These are phyloP conservation scores for Agrocybe praecox DNA, from an alignment of 768 basidiomycete genomes.

Conservation along the genomic window DNA sequence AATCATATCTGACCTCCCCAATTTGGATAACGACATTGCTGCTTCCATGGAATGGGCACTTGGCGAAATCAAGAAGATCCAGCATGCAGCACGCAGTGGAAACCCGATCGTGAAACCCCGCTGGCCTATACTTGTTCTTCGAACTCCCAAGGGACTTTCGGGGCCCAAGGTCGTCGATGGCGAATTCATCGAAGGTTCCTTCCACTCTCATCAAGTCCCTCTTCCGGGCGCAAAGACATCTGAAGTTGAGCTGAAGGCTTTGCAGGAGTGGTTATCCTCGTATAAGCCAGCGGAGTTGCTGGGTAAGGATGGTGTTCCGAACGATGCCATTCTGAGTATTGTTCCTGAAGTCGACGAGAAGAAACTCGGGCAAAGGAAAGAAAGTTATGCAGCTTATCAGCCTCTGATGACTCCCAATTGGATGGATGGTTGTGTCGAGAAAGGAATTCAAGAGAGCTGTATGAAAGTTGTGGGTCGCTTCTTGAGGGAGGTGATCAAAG, in stretches of 20 bases:
- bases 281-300: conserved; percentile 76
- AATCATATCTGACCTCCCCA: conserved; percentile 68
- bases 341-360: conserved; percentile 57
- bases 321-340: conserved; percentile 55
- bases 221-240: conserved; percentile 72
- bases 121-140: conserved; percentile 86
- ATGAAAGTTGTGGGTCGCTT: conserved; percentile 73
- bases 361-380: conserved; percentile 71
- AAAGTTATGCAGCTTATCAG: conserved; percentile 62
- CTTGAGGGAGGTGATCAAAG: conserved; percentile 55
- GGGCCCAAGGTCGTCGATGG: conserved; percentile 69
- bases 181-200: conserved; percentile 80
- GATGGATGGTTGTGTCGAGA: conserved; percentile 51
- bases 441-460: conserved; percentile 67
- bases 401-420: conserved; percentile 71
- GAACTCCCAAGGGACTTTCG: conserved; percentile 83
- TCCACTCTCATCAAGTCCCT: conserved; percentile 88
- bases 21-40: conserved; percentile 79
- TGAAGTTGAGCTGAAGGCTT: conserved; percentile 57
- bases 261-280: conserved; percentile 74
- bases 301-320: conserved; percentile 52
- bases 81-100: conserved; percentile 74
- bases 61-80: conserved; percentile 73
- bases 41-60: conserved; percentile 84
- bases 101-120: conserved; percentile 85